Base-by-base conservation (phyloP, 2,329 filamentous ascomycete genomes). In the Drechslera avenae region DNA sequence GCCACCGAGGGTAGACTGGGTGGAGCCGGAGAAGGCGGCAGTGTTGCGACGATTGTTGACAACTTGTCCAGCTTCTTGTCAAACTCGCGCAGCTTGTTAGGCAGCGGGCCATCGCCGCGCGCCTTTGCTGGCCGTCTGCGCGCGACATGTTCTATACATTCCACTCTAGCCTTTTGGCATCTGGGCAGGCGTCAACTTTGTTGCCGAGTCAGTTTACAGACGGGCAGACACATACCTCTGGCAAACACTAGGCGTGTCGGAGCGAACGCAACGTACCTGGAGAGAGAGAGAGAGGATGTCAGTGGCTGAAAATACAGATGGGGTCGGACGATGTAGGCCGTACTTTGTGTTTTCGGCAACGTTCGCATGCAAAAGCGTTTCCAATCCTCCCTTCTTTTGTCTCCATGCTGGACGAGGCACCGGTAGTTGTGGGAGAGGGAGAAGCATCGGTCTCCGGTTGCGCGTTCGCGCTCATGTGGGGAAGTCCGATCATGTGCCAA, bases 401-500 rank as follows among this genome's bases (percentile, higher is more conserved):
- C 39, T 72, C 69, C 68, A 72, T 71, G 51, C 62, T 57, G 66
- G 59, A 50, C 44, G 56, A 62, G 52, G 63, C 59, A 55, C 43
- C 61, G 53, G 64, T 50, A 60, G 62, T 60, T 47, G 55, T 59
- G 52, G 62, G 60, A 43, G 65, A 60, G 47, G 60, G 60, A 54
- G 60, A 57, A 37, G 60, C 58, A 58, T 60, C 60, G 61, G 42
- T 53, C 39, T 61, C 55, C 62, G 62, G 56, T 58, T 66, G 59
- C 45, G 64, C 44, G 32, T 51, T 46, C 42, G 40, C 41, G 48
- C 47, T 54, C 54, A 57, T 65, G 62, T 72, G 68, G 68, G 69
- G 69, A 70, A 70, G 67, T 66, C 66, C 69, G 68, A 67, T 61
- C 63, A 65, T 56, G 43, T 64, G 68, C 68, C 67, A 68, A 71